Base-by-base conservation (phyloP, 129 eudicot species). In the Arctium minus region DNA sequence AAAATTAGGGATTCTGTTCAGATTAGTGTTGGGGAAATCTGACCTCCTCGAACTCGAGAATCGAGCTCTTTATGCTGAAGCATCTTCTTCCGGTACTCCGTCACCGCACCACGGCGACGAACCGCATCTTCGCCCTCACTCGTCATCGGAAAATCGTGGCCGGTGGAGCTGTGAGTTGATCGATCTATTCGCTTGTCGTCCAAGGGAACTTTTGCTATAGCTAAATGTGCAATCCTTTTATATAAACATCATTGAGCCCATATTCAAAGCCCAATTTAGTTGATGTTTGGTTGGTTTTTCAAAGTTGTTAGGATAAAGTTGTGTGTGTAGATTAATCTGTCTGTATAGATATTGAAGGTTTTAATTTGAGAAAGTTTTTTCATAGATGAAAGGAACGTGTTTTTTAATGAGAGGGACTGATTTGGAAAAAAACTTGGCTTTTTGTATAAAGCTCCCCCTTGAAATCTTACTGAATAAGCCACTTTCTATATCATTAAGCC, bases 21-120 rank as follows among this genome's bases (percentile, higher is more conserved):
- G 50, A 3, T 83, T 56, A 76, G 70, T 67, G 67, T 36, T 32
- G 22, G 18, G 53, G 29, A 73, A 33, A 33, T 44, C 69, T 73
- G 53, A 96, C 99, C 97, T 80, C 86, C 81, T 48, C 97, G 94
- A 83, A 89, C 97, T 60, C 99, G 83, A 42, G 97, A 91, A 74
- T 93, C 98, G 42, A 96, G 97, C 83, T 96, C 99, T 72, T 89
- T 94, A 48, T 96, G 99, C 32, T 83, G 97, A 18, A 96, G 96
- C 29, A 93, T 88, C 87, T 93, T 96, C 72, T 93, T 93, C 80
- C 94, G 87, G 86, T 96, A 93, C 8, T 96, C 99, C n/a, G 90
- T 80, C 12, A 86, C 74, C 40, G 88, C 92, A 4, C 81, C 74
- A n/a, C 94, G 95, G 75, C 98, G 97, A 32, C 99, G 98, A 38